Conservation (phyloP, 208 protist species). For the Porcisia deanei region DNA sequence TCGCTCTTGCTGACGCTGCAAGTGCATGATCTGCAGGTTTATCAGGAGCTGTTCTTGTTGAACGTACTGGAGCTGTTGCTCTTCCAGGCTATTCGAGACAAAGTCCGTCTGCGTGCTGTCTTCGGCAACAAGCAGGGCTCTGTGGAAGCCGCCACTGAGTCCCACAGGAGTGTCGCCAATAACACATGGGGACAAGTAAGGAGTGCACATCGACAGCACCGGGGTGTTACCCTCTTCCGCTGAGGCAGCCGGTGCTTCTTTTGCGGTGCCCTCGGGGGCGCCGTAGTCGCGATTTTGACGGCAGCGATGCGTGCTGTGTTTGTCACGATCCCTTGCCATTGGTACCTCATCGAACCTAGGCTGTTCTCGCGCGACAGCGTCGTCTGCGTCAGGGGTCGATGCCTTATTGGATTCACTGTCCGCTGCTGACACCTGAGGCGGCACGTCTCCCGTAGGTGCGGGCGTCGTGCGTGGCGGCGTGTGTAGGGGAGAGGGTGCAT, state of each 20-base stretch:
- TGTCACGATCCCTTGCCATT: not conserved
- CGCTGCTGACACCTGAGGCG: no score
- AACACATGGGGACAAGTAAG: not conserved
- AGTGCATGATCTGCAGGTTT: not conserved
- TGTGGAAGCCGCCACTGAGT: not conserved
- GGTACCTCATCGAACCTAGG: not conserved
- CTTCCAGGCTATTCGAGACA: slow-evolving; percentile 23
- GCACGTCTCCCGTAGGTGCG: not conserved
- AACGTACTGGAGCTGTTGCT: slow-evolving; percentile 9
- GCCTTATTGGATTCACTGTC: not conserved
- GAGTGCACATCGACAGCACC: not conserved
- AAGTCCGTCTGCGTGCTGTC: slow-evolving; percentile 24
- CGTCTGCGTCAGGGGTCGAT: not conserved
- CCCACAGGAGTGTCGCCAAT: not conserved
- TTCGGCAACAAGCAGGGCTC: not conserved
- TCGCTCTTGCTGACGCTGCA: slow-evolving; percentile 21
- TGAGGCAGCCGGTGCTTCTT: not conserved
- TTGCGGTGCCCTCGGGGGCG: not conserved
- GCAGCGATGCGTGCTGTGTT: not conserved
- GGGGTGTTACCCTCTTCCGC: not conserved
- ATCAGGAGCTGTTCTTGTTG: slow-evolving; percentile 18
- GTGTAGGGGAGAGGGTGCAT: not conserved
- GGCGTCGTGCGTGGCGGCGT: not conserved
- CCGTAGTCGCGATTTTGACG: not conserved
- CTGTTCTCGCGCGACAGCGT: not conserved